A percentile compares a stretch with the other conserved stretches of the same genome.
phyloP scores from a whole-genome alignment of 192 early-diverging fungal genomes.

The Backusella parvicylindrica region DNA sequence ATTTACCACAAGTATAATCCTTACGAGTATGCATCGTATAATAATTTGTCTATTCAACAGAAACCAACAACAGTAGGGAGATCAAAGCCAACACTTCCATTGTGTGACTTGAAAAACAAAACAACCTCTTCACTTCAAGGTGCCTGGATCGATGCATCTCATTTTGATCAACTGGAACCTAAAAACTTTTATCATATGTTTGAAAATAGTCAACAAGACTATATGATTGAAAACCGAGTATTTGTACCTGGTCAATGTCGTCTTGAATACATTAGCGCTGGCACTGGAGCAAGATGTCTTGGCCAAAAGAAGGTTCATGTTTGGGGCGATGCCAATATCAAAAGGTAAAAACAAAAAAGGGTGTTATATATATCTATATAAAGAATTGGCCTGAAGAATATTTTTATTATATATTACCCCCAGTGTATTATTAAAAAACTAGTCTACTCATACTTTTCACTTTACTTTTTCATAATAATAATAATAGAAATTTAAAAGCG shows the following conservation, averaged over 20 bases:
- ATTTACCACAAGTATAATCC: constrained; percentile 23
- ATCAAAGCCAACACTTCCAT: neutral
- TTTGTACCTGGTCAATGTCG: constrained; percentile 29
- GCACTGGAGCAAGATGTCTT: constrained; percentile 16
- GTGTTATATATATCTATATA: neutral
- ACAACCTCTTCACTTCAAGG: neutral
- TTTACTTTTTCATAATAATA: neutral
- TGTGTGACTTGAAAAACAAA: neutral
- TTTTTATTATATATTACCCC: no score
- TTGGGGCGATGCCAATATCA: constrained; percentile 29
- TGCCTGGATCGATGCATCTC: constrained; percentile 23
- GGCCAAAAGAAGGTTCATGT: constrained; percentile 27
- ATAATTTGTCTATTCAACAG: constrained; percentile 1
- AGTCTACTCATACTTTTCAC: no score
- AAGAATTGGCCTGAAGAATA: no score
- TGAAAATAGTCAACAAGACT: constrained; percentile 23
- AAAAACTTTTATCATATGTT: constrained; percentile 33
- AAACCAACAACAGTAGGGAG: neutral
- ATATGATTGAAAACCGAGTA: constrained; percentile 1
- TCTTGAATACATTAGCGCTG: constrained; percentile 20
- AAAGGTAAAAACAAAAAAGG: constrained; percentile 19
- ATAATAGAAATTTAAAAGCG: constrained; percentile 23
- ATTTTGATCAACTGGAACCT: constrained; percentile 12
- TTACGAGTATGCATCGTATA: constrained; percentile 6
- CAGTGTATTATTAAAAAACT: no score